Percentiles rank a stretch among this genome's conserved stretches.
Conservation (phyloP, 768 basidiomycete species). For the Agaricus subrufescens region DNA sequence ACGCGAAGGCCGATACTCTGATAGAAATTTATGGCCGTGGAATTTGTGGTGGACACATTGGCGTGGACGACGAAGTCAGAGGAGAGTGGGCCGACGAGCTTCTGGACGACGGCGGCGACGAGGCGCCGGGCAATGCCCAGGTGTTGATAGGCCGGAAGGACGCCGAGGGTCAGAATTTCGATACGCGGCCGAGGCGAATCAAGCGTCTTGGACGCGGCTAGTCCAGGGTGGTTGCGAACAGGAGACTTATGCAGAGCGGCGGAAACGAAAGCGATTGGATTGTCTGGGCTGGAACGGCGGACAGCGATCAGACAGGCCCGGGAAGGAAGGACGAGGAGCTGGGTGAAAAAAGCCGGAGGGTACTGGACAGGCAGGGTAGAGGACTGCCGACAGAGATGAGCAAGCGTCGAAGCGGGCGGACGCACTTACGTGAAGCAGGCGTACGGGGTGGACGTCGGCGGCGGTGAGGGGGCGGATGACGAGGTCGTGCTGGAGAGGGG, state of each 20-base stretch:
- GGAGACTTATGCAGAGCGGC: constrained; percentile 24
- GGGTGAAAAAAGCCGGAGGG: constrained; percentile 39
- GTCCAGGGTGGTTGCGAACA: constrained; percentile 6
- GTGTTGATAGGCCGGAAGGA: constrained; percentile 39
- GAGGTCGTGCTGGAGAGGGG: constrained; percentile 17
- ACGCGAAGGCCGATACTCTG: constrained; percentile 35
- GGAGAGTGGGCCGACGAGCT: constrained; percentile 22
- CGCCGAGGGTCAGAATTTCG: constrained; percentile 50
- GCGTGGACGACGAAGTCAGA: constrained; percentile 32
- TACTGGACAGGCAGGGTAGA: constrained; percentile 35
- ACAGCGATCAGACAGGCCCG: constrained; percentile 39
- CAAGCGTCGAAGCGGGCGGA: neutral
- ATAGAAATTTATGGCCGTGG: constrained; percentile 37
- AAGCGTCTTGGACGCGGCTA: constrained; percentile 13
- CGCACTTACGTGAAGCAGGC: no score
- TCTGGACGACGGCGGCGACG: constrained; percentile 23
- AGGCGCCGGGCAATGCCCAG: constrained; percentile 40
- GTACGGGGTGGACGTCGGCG: constrained; percentile 21
- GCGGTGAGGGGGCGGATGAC: constrained; percentile 29
- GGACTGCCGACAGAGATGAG: constrained; percentile 17
- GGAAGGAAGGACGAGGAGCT: constrained; percentile 37
- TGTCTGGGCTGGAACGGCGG: constrained; percentile 18
- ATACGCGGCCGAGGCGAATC: constrained; percentile 25
- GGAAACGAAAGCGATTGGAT: constrained; percentile 40
- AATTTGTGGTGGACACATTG: constrained; percentile 41